Evolutionary conservation across 495 filamentous ascomycete species (phyloP).

Genomic region (Tuber indicum): DNA sequence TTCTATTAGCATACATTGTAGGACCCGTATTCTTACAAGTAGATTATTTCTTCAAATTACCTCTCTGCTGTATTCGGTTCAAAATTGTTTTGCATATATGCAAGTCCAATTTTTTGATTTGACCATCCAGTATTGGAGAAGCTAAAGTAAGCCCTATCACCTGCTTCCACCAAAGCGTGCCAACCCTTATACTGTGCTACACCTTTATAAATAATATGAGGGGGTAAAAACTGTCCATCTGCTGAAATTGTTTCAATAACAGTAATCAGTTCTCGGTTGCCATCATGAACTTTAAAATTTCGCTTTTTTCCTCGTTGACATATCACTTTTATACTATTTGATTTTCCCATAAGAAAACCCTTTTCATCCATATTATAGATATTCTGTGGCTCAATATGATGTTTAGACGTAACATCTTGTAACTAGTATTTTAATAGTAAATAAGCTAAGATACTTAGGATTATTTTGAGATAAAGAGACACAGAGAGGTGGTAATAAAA

Average conservation of each 20-base stretch:
- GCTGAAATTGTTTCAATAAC: too few relatives aligned
- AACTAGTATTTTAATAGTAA: too few relatives aligned
- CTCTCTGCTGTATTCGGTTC: neutral
- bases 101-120: constrained; percentile 28
- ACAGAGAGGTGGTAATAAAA: too few relatives aligned
- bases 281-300: neutral
- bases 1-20: too few relatives aligned
- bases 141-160: constrained; percentile 8
- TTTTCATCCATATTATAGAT: too few relatives aligned
- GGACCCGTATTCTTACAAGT: too few relatives aligned
- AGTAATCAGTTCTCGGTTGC: neutral
- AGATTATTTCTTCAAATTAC: neutral
- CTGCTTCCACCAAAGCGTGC: neutral
- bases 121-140: constrained; percentile 33
- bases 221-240: neutral
- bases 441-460: too few relatives aligned
- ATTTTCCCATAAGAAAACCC: constrained; percentile 6
- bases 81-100: too few relatives aligned
- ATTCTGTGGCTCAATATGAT: too few relatives aligned
- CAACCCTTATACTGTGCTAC: constrained; percentile 8
- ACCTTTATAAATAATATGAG: constrained; percentile 10
- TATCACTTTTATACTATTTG: neutral
- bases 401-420: too few relatives aligned
- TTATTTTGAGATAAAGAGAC: too few relatives aligned
- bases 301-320: neutral